Evolutionary conservation across 129 eudicot species (phyloP), one percentile per base, ranked within the genome.

Genomic region (Gnaphalium uliginosum): DNA sequence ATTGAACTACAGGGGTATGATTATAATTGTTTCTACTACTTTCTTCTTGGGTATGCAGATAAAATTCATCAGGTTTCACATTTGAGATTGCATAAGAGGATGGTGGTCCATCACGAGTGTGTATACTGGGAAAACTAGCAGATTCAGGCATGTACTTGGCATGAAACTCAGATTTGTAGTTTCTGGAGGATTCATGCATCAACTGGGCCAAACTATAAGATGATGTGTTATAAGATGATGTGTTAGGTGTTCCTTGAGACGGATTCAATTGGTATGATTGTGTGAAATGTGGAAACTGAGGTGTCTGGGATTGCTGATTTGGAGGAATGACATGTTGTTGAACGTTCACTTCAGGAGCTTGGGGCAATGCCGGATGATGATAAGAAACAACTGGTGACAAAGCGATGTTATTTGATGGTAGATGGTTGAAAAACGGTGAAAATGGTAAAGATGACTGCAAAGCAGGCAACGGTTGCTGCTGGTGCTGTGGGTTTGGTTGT

Each of bases 121-220:
- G 53, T 26, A 19, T 32, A 33, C 69, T 48, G 27, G 77, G 6
- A 69, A 68, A 62, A 37, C 39, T 75, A 76, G 72, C 58, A 81
- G 46, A 29, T 71, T 81, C 62, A 1, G 81, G 77, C 78, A 66
- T 79, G 59, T 79, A 79, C 56, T 72, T 79, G 0, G 83, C 83
- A 64, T 72, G 73, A 79, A 79, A 79, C 78, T 79, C 78, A 79
- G 81, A 26, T 21, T 69, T 69, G 69, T 69, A 51, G 80, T 68
- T 81, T 69, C 81, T 70, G 14, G 76, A 48, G 59, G 76, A 24
- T 39, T 72, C 57, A 33, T 61, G 70, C 18, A 46, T 46, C 18
- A 6, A 46, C 18, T 13, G 53, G 53, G 53, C 1, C 18, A 13
- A 46, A 46, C 53, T 13, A 46, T 14, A 46, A 46, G 50, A 41